phyloP scores from a whole-genome alignment of 2,329 filamentous ascomycete species.

The Colletotrichum tabaci region DNA sequence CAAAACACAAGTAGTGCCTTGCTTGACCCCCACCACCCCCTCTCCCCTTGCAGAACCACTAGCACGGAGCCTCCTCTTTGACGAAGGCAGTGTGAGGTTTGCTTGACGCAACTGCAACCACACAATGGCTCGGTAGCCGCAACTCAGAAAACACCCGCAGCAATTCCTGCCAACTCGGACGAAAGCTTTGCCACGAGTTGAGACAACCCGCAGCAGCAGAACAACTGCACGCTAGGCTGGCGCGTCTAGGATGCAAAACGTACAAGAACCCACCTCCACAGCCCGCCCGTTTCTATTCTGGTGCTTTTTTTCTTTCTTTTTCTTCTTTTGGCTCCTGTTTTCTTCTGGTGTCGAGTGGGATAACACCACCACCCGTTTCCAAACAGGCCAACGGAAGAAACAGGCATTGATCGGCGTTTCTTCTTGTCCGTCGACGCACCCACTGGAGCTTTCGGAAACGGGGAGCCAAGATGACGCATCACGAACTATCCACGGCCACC shows the following conservation, averaged over 20 bases:
- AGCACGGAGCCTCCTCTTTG: not conserved
- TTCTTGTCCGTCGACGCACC: not conserved
- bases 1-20: slow-evolving; percentile 12
- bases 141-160: not conserved
- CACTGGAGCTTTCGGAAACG: not conserved
- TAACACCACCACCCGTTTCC: not conserved
- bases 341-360: not conserved
- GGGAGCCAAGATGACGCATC: slow-evolving; percentile 27
- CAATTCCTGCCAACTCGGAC: slow-evolving; percentile 6
- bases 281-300: slow-evolving; percentile 32
- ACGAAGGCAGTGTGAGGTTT: not conserved
- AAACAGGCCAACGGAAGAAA: not conserved
- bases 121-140: slow-evolving; percentile 11
- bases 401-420: not conserved
- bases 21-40: too few relatives aligned
- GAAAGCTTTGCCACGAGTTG: not conserved
- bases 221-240: not conserved
- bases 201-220: not conserved
- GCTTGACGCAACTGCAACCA: slow-evolving; percentile 17
- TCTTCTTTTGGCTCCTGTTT: slow-evolving; percentile 20
- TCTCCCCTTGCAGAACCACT: not conserved
- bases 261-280: slow-evolving; percentile 16
- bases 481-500: not conserved
- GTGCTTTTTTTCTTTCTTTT: not conserved
- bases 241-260: slow-evolving; percentile 14